Evolutionary conservation across 805 yeast species (phyloP).

Genomic region (Jamesozyma piceae): DNA sequence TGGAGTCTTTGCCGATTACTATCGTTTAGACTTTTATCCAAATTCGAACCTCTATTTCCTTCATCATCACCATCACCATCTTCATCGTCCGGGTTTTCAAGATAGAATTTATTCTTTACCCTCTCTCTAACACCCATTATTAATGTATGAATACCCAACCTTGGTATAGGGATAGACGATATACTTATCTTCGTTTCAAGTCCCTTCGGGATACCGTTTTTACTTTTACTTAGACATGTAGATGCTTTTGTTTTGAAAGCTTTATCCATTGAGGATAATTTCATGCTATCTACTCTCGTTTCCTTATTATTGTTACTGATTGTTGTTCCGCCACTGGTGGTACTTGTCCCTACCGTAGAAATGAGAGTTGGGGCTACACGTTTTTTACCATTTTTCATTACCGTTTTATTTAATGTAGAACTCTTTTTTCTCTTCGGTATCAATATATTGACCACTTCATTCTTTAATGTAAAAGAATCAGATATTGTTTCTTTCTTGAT

Average conservation of each 20-base stretch:
- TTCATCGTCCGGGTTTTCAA: not conserved
- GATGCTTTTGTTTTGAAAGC: not conserved
- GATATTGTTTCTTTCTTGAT: not conserved
- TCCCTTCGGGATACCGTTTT: slow-evolving; percentile 5
- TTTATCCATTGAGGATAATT: not conserved
- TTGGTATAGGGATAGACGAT: slow-evolving; percentile 45
- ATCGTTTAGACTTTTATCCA: not conserved
- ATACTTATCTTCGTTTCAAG: slow-evolving; percentile 32
- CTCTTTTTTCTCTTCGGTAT: slow-evolving; percentile 26
- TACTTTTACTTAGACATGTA: not conserved
- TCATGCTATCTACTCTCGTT: not conserved
- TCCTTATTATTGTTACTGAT: not conserved
- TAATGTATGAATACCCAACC: slow-evolving; percentile 54
- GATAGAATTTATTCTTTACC: slow-evolving; percentile 23
- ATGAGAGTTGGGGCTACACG: slow-evolving; percentile 64
- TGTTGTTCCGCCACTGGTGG: not conserved
- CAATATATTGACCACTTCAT: slow-evolving; percentile 15
- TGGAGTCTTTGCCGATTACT: not conserved
- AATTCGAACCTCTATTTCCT: not conserved
- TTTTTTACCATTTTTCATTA: slow-evolving; percentile 65
- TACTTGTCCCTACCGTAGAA: slow-evolving; percentile 30
- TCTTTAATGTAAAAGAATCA: not conserved
- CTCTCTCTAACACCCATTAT: slow-evolving; percentile 48
- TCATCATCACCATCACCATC: not conserved
- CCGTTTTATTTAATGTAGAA: slow-evolving; percentile 36